These are phyloP conservation scores for Nakazawaea laoshanensis DNA, from an alignment of 805 yeast species.

Conservation along the genomic window DNA sequence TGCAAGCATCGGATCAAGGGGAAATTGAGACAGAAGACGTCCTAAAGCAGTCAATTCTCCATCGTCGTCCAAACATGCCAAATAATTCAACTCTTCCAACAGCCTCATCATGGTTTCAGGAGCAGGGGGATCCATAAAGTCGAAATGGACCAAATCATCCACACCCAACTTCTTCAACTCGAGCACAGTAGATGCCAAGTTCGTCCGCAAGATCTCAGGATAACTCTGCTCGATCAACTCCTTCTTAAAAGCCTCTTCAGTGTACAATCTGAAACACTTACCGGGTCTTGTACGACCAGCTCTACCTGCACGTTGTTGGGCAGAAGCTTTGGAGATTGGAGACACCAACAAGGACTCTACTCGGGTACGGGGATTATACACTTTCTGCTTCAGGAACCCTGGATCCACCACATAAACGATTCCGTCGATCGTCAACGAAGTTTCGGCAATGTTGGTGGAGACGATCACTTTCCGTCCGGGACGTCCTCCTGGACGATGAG, in stretches of 20 bases:
- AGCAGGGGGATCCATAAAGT: slow-evolving; percentile 99
- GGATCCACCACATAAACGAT: slow-evolving; percentile 96
- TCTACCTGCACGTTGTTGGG: slow-evolving; percentile 99
- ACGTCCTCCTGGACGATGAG: slow-evolving; percentile 64
- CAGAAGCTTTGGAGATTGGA: slow-evolving; percentile 94
- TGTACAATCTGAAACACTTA: slow-evolving; percentile 91
- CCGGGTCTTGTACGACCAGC: slow-evolving; percentile 99
- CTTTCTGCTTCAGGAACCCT: slow-evolving; percentile 94
- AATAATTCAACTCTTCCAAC: slow-evolving; percentile 84
- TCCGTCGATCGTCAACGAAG: slow-evolving; percentile 96
- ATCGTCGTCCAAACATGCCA: slow-evolving; percentile 84
- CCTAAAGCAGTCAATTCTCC: slow-evolving; percentile 89
- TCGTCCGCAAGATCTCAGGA: slow-evolving; percentile 90
- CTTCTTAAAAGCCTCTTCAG: slow-evolving; percentile 92
- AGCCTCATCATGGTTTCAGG: slow-evolving; percentile 99
- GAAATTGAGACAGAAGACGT: slow-evolving; percentile 84
- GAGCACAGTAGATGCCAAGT: slow-evolving; percentile 83
- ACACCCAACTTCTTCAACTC: slow-evolving; percentile 91
- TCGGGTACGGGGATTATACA: slow-evolving; percentile 91
- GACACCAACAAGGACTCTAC: slow-evolving; percentile 92
- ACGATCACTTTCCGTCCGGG: slow-evolving; percentile 95
- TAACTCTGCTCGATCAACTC: slow-evolving; percentile 92
- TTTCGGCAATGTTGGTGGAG: slow-evolving; percentile 94
- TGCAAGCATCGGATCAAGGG: slow-evolving; percentile 92
- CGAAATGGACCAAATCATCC: slow-evolving; percentile 94